Evolutionary conservation across 192 early-diverging fungal species (phyloP).

Genomic region (Coemansia sp.): DNA sequence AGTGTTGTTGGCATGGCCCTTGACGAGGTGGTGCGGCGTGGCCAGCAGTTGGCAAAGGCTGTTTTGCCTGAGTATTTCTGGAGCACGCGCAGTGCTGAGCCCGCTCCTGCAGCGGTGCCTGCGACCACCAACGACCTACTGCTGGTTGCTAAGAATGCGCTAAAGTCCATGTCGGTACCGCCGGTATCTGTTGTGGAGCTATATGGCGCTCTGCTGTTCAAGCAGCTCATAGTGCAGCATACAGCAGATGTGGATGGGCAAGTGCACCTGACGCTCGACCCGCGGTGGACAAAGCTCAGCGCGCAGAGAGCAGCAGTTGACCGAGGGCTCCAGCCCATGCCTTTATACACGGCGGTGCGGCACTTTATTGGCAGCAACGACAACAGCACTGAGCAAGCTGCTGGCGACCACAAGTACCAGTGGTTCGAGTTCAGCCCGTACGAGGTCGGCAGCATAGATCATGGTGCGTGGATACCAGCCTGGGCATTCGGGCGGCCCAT

Average conservation of each 20-base stretch:
- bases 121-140: conserved; percentile 30
- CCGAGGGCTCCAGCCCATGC: conserved; percentile 68
- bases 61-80: conserved; percentile 17
- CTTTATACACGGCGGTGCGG: conserved; percentile 76
- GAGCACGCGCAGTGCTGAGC: not conserved
- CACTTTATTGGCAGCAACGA: conserved; percentile 60
- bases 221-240: conserved; percentile 47
- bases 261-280: conserved; percentile 23
- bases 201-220: conserved; percentile 55
- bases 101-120: not conserved
- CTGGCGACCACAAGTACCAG: conserved; percentile 51
- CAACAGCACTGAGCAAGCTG: conserved; percentile 35
- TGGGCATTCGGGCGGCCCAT: conserved; percentile 82
- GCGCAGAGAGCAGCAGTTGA: conserved; percentile 52
- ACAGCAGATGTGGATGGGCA: not conserved
- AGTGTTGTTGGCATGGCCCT: not conserved
- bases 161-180: conserved; percentile 27
- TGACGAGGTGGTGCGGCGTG: conserved; percentile 6
- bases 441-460: conserved; percentile 79
- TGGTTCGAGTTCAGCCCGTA: conserved; percentile 88
- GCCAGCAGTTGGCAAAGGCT: not conserved
- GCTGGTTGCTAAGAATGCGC: conserved; percentile 13
- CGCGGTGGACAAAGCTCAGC: conserved; percentile 41
- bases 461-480: conserved; percentile 73
- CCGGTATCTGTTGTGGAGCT: conserved; percentile 54